Base-by-base conservation (phyloP, 768 basidiomycete genomes). In the Vishniacozyma victoriae region DNA sequence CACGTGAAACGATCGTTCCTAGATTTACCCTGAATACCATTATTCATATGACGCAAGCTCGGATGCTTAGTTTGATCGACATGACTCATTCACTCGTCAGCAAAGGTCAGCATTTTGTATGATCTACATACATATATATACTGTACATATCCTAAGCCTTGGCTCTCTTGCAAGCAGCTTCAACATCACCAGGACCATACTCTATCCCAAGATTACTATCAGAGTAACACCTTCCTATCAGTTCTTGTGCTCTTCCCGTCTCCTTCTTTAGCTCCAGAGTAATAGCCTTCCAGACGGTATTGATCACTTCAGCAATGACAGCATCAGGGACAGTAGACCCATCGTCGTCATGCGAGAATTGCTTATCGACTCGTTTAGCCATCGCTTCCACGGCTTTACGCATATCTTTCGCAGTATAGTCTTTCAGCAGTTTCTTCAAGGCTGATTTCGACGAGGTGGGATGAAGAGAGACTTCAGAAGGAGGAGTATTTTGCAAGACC, bases 291-390 rank as follows among this genome's bases (percentile, higher is more conserved):
- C 91, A 95, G 2, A 93, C 90, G 3, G 82, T 84, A 20, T 81
- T 80, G 73, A 92, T 74, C 33, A 88, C 82, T 5, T 59, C 54
- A 1, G 46, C 59, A 3, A 49, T 31, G 4, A 50, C 49, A 12
- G 53, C 35, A 27, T 56, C 54, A 12, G 38, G 22, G 2, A 47
- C 38, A 80, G 80, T 22, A 80, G 15, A 41, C 27, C 83, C 82
- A 1, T 80, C 81, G 60, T 91, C 87, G 5, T 84, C 84, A 63
- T 56, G 43, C 11, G 48, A 48, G 44, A 95, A 96, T 66, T 97
- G 93, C 72, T 97, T 97, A 72, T 93, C 88, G 23, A 97, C 87
- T 9, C 93, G 82, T 67, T 87, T 87, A 72, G 83, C 84, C 29
- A 97, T 76, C 6, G 80, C 79, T 46, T 96, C 93, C 43, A 93